Evolutionary conservation across 768 basidiomycete genomes (phyloP), one percentile per base, ranked within the genome.

Genomic region (Suillus variegatus): DNA sequence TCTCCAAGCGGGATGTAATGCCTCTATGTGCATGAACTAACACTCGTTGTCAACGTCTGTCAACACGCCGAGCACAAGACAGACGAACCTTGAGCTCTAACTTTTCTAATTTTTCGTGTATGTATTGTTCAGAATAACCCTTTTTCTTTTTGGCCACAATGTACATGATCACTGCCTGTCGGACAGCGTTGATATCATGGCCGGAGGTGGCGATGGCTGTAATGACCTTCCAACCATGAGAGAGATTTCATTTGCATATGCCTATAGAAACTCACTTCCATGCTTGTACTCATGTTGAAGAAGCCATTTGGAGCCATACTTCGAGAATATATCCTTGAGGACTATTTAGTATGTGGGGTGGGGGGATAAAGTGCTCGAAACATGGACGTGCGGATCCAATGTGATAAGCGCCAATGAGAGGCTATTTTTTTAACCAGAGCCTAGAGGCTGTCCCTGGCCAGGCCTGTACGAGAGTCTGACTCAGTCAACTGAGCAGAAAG

Each of bases 141-240:
- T 55, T 55, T 35, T 55, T 55, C 54, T 13, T 55, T 55, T 55
- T 55, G 32, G 54, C 32, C 10, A 55, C 54, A 13, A 55, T 55
- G 35, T 55, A 55, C 54, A 55, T 55, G 1, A 13, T 35, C 18
- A 55, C 54, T 55, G 54, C 54, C 32, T 36, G 10, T 35, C 54
- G 54, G 20, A 55, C 54, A n/a, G 5, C n/a, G 1, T 55, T n/a
- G 35, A 36, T 1, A 35, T 55, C 35, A 7, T 55, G 2, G 10
- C 54, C 54, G 5, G 20, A 35, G 32, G 10, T n/a, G 1, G 54
- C 54, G 32, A 55, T 55, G n/a, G 6, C 12, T 35, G 54, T 20
- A n/a, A 55, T 7, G 12, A 55, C 32, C 54, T 55, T 55, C 32
- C n/a, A 55, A 13, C 20, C 32, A 36, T 55, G 54, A 55, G 52